phyloP scores from a whole-genome alignment of 2,329 filamentous ascomycete genomes.

The Sporothrix euskadiensis region DNA sequence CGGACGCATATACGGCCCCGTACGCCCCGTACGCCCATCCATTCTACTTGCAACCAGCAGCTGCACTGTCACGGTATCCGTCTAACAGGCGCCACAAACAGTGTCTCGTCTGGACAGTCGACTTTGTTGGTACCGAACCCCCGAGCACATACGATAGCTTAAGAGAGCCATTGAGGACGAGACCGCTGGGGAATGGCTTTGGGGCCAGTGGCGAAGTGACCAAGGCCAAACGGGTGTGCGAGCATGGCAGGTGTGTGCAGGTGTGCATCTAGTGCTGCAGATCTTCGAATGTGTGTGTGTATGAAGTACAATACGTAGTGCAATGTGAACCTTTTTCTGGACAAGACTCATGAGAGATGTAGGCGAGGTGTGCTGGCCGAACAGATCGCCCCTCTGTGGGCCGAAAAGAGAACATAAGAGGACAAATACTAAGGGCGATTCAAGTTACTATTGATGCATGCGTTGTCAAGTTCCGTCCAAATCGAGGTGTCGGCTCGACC shows the following conservation, averaged over 20 bases:
- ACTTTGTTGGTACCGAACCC: neutral
- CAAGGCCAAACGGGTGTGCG: neutral
- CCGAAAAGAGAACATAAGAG: neutral
- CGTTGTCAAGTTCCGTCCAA: constrained; percentile 3
- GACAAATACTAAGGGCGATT: neutral
- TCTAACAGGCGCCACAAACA: neutral
- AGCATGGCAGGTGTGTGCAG: neutral
- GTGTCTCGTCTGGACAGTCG: neutral
- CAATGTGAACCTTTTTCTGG: neutral
- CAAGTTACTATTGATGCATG: neutral
- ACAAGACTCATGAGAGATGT: neutral
- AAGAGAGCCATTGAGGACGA: neutral
- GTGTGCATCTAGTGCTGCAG: neutral
- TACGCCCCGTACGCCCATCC: neutral
- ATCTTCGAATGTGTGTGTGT: neutral
- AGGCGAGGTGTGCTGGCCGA: neutral
- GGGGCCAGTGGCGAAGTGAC: neutral
- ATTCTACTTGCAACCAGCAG: neutral
- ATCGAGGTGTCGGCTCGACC: neutral
- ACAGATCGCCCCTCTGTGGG: constrained; percentile 13
- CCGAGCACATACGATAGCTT: neutral
- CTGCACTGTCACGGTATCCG: neutral
- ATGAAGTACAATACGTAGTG: neutral
- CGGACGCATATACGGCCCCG: neutral
- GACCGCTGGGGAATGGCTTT: neutral